These are phyloP conservation scores for Thuja plicata DNA, from an alignment of 83 land plant genomes.

Conservation along the genomic window DNA sequence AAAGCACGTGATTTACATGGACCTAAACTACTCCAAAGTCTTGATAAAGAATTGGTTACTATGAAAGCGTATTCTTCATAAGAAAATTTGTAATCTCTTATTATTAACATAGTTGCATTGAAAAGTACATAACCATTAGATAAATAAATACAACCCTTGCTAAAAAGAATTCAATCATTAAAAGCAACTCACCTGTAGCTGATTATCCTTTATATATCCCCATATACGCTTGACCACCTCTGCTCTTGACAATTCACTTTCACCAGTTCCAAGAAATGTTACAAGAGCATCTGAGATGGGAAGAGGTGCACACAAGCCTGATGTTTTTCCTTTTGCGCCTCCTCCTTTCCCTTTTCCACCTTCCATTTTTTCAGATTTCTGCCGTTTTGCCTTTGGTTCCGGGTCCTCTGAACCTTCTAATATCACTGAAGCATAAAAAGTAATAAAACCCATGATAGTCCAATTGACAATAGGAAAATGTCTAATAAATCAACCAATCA, in stretches of 20 bases:
- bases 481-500: background rate
- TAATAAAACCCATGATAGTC: background rate
- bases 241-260: conserved; percentile 48
- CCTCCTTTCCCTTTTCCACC: conserved; percentile 34
- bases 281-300: conserved; percentile 65
- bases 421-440: background rate
- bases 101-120: background rate
- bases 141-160: background rate
- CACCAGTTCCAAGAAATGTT: conserved; percentile 76
- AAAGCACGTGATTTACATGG: background rate
- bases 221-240: conserved; percentile 78
- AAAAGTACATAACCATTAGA: background rate
- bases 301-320: conserved; percentile 57
- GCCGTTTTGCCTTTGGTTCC: conserved; percentile 49
- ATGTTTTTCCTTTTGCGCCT: conserved; percentile 36
- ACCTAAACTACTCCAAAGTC: background rate
- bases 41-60: background rate
- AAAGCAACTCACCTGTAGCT: conserved; percentile 65
- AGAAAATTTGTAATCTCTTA: background rate
- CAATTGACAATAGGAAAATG: background rate
- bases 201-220: conserved; percentile 75
- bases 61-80: background rate
- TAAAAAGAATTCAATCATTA: background rate
- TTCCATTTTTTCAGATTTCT: conserved; percentile 48
- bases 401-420: conserved; percentile 26